Percentiles rank a stretch among this genome's conserved stretches.
Evolutionary conservation across 148 eudicot genomes (phyloP).

Genomic region (Heliosperma pusillum): DNA sequence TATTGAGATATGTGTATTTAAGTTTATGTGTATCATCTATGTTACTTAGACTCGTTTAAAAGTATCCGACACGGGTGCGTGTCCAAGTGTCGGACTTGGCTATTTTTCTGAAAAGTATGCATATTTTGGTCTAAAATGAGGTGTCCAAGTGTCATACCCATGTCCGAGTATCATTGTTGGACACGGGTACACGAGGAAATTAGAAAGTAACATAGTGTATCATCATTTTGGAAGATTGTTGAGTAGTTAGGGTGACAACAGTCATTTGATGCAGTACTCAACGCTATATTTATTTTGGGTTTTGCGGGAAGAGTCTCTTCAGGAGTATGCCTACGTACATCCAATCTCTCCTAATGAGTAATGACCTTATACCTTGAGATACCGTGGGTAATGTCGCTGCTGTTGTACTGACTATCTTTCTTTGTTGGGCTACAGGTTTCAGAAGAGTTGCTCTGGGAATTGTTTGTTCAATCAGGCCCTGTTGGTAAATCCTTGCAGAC

Average conservation of each 20-base stretch:
- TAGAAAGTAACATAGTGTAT: too few species aligned
- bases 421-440: conserved; percentile 40
- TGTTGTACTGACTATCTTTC: neutral
- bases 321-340: neutral
- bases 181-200: too few species aligned
- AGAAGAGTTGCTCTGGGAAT: conserved; percentile 86
- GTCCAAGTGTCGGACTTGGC: too few species aligned
- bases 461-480: conserved; percentile 91
- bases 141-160: too few species aligned
- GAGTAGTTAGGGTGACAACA: neutral
- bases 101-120: too few species aligned
- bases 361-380: neutral
- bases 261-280: neutral
- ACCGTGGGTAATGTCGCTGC: neutral
- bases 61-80: too few species aligned
- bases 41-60: too few species aligned
- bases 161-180: too few species aligned
- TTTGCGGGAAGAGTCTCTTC: neutral
- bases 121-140: too few species aligned
- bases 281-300: neutral
- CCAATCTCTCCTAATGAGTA: neutral
- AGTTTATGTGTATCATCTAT: too few species aligned
- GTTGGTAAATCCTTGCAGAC: conserved; percentile 51
- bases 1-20: too few species aligned
- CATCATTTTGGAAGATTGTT: too few species aligned